phyloP scores from a whole-genome alignment of 2,329 filamentous ascomycete genomes.

The Eutypella sp. region DNA sequence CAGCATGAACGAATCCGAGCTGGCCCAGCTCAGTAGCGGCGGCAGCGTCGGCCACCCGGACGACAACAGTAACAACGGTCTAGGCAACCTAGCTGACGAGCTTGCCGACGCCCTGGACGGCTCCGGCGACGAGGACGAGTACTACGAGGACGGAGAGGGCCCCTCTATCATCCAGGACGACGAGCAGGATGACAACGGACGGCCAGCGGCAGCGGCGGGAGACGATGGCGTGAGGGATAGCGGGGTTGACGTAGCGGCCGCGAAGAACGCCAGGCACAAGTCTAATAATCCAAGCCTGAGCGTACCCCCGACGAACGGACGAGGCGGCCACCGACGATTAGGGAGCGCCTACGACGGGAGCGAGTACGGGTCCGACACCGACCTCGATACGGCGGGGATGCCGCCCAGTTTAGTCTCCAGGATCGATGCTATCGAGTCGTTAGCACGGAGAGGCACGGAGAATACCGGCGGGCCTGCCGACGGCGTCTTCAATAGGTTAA shows the following conservation, averaged over 20 bases:
- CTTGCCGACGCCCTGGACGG: conserved; percentile 68
- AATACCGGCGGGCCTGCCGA: conserved; percentile 61
- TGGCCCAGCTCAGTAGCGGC: conserved; percentile 39
- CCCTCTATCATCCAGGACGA: conserved; percentile 27
- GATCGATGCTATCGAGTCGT: conserved; percentile 67
- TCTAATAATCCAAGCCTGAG: conserved; percentile 37
- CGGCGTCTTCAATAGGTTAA: conserved; percentile 63
- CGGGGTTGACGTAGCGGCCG: conserved; percentile 35
- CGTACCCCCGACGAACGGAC: conserved; percentile 36
- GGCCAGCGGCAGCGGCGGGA: conserved; percentile 16
- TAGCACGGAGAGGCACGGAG: conserved; percentile 62
- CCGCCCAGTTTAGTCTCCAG: conserved; percentile 61
- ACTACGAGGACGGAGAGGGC: conserved; percentile 37
- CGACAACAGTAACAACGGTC: conserved; percentile 51
- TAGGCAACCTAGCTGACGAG: conserved; percentile 78
- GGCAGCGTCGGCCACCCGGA: conserved; percentile 35
- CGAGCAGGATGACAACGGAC: conserved; percentile 13
- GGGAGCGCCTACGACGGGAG: conserved; percentile 65
- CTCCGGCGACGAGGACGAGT: conserved; percentile 55
- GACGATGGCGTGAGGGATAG: conserved; percentile 34
- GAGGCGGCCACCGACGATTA: conserved; percentile 45
- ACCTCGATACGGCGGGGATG: conserved; percentile 65
- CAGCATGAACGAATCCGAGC: conserved; percentile 44
- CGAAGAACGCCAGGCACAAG: conserved; percentile 20
- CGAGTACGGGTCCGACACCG: conserved; percentile 69